phyloP scores from a whole-genome alignment of 75 land plant species.

The Isoetes taiwanensis region DNA sequence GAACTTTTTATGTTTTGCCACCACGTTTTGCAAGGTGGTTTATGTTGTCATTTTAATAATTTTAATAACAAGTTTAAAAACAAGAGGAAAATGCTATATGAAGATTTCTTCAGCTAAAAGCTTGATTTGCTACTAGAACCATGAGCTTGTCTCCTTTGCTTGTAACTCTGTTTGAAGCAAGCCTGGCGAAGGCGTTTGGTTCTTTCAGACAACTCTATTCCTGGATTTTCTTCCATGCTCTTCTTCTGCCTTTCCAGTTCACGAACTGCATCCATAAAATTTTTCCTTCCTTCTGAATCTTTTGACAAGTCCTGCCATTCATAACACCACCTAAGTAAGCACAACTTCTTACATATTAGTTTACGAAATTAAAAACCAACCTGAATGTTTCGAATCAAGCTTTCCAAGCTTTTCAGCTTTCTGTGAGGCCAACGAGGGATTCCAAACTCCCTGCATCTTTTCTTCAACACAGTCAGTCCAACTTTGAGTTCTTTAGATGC shows the following conservation, averaged over 20 bases:
- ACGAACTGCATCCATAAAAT: slow-evolving; percentile 33
- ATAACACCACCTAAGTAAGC: too few species aligned
- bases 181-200: slow-evolving; percentile 76
- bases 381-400: slow-evolving; percentile 71
- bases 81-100: too few species aligned
- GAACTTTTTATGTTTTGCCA: too few species aligned
- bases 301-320: slow-evolving; percentile 40
- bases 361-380: too few species aligned
- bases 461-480: slow-evolving; percentile 70
- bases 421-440: slow-evolving; percentile 78
- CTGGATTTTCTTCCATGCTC: slow-evolving; percentile 53
- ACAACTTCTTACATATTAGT: too few species aligned
- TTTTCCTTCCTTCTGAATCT: slow-evolving; percentile 29
- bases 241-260: slow-evolving; percentile 47
- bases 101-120: too few species aligned
- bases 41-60: too few species aligned
- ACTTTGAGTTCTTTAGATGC: slow-evolving; percentile 74
- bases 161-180: slow-evolving; percentile 81
- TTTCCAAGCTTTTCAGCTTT: slow-evolving; percentile 67
- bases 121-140: too few species aligned
- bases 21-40: too few species aligned
- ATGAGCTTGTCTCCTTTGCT: slow-evolving; percentile 67
- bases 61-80: too few species aligned
- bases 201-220: slow-evolving; percentile 42
- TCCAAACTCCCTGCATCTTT: slow-evolving; percentile 63